A percentile compares a stretch with the other conserved stretches of the same genome.
phyloP scores from a whole-genome alignment of 345 rosid genomes.

The Syzygium grande region DNA sequence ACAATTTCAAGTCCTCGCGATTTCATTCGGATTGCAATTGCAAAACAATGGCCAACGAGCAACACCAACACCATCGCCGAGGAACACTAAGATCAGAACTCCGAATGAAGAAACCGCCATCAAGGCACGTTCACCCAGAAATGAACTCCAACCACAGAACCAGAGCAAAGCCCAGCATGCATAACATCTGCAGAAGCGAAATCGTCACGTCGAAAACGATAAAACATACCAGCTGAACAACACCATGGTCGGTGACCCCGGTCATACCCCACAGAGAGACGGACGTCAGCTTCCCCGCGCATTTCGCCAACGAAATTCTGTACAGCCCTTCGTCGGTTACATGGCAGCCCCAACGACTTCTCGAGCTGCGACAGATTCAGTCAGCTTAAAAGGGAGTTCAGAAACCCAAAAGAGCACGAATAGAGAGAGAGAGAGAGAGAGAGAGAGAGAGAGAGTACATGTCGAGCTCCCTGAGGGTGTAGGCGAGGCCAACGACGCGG shows the following conservation, averaged over 20 bases:
- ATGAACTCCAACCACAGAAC: not conserved
- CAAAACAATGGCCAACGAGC: not conserved
- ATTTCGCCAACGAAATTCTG: conserved; percentile 59
- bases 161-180: not conserved
- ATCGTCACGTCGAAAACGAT: not conserved
- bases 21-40: not conserved
- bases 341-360: conserved; percentile 94
- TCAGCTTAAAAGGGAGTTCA: not conserved
- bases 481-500: conserved; percentile 63
- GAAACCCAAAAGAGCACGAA: not conserved
- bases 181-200: not conserved
- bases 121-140: not conserved
- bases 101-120: not conserved
- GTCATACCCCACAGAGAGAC: conserved; percentile 88
- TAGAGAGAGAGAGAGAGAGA: too few relatives aligned
- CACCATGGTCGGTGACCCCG: conserved; percentile 84
- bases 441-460: conserved; percentile 26
- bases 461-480: conserved; percentile 81
- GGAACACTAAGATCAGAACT: not conserved
- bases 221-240: conserved; percentile 62
- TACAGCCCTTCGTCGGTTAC: conserved; percentile 70
- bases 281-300: conserved; percentile 59
- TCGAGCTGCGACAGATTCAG: conserved; percentile 32
- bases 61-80: not conserved
- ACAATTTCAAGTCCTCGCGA: not conserved